These are phyloP conservation scores for Ustilago cynodontis DNA, from an alignment of 1,284 basidiomycete genomes.

Conservation along the genomic window DNA sequence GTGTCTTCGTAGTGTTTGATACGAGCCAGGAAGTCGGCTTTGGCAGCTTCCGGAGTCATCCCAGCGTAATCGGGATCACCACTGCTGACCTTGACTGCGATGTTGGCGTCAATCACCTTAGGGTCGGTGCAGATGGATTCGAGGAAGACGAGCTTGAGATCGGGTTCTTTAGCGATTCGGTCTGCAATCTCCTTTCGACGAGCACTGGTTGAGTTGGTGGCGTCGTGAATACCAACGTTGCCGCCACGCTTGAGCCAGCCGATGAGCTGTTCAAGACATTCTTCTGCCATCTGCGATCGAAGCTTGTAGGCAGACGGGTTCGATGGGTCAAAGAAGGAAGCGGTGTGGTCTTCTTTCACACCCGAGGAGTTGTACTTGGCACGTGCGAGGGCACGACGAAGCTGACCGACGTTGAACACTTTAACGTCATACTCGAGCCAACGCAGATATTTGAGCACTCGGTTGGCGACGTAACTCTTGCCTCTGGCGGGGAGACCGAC, in stretches of 20 bases:
- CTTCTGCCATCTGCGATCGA: constrained; percentile 87
- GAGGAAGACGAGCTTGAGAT: constrained; percentile 90
- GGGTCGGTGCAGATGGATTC: constrained; percentile 96
- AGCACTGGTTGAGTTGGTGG: constrained; percentile 87
- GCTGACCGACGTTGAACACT: constrained; percentile 98
- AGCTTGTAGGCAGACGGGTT: constrained; percentile 83
- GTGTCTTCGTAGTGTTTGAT: constrained; percentile 93
- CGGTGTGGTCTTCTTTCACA: constrained; percentile 88
- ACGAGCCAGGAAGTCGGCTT: constrained; percentile 87
- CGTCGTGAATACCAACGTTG: constrained; percentile 98
- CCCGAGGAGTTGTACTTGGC: constrained; percentile 78
- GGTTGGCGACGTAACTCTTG: constrained; percentile 69
- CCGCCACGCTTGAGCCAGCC: constrained; percentile 90
- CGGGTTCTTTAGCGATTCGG: constrained; percentile 87
- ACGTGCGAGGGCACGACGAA: constrained; percentile 86
- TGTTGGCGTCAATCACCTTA: constrained; percentile 90
- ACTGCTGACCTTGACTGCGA: constrained; percentile 92
- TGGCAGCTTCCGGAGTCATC: constrained; percentile 85
- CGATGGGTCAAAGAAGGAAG: constrained; percentile 89
- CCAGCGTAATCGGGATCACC: constrained; percentile 98
- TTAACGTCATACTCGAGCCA: constrained; percentile 99
- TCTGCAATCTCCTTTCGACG: constrained; percentile 83
- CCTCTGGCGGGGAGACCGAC: constrained; percentile 73
- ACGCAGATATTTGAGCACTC: constrained; percentile 68
- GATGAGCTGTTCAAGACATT: constrained; percentile 94